A percentile compares a stretch with the other conserved stretches of the same genome.
phyloP scores from a whole-genome alignment of 129 eudicot species.

The Dittrichia graveolens region DNA sequence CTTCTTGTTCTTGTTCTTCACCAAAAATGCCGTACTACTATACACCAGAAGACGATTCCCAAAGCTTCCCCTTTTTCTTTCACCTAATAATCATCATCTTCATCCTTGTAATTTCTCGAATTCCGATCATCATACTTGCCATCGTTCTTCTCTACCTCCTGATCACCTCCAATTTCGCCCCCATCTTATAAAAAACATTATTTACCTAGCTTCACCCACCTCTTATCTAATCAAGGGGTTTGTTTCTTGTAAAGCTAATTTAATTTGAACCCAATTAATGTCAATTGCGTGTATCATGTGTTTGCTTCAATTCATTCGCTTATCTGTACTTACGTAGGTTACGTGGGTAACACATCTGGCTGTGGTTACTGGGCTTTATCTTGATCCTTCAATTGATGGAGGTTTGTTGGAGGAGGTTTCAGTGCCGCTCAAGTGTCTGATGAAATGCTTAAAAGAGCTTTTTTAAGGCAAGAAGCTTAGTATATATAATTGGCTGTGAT shows the following conservation, averaged over 20 bases:
- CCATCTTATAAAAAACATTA: background rate
- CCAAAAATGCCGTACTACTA: slow-evolving; percentile 28
- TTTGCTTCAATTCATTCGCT: no score
- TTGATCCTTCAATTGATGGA: no score
- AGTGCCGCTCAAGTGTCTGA: background rate
- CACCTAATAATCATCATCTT: slow-evolving; percentile 37
- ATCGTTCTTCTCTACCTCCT: slow-evolving; percentile 31
- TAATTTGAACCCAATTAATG: no score
- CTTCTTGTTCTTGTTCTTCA: background rate
- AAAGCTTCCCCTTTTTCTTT: slow-evolving; percentile 37
- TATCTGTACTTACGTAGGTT: no score
- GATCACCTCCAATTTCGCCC: slow-evolving; percentile 30
- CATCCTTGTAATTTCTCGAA: slow-evolving; percentile 25
- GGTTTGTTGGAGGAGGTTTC: background rate
- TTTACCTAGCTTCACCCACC: slow-evolving; percentile 9
- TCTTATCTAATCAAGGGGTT: no score
- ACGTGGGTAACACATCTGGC: background rate
- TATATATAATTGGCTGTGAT: background rate
- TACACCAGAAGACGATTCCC: slow-evolving; percentile 37
- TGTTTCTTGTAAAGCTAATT: no score
- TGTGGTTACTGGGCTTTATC: no score
- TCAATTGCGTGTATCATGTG: no score
- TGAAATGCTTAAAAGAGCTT: background rate
- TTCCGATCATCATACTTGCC: slow-evolving; percentile 32
- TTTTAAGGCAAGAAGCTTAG: background rate